Evolutionary conservation across 495 filamentous ascomycete species (phyloP).

Genomic region (Endocarpon pusillum): DNA sequence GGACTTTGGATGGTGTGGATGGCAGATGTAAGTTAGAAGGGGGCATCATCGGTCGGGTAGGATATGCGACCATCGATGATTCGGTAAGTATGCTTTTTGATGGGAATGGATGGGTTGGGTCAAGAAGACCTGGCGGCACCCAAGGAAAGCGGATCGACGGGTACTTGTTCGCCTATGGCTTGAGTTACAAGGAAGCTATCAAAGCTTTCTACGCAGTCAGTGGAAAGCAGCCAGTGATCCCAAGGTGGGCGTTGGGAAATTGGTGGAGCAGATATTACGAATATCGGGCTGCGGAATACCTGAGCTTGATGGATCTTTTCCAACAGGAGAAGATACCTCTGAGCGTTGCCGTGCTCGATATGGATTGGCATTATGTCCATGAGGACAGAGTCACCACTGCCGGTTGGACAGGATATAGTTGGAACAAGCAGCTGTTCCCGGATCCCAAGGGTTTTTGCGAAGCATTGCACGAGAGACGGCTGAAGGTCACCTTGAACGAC

Average conservation of each 20-base stretch:
- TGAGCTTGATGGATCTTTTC: constrained; percentile 34
- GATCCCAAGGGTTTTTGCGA: constrained; percentile 26
- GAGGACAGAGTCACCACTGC: constrained; percentile 16
- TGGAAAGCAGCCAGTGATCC: constrained; percentile 35
- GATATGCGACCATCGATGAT: constrained; percentile 35
- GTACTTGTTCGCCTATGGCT: constrained; percentile 39
- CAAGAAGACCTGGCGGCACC: constrained; percentile 9
- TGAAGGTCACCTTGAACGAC: constrained; percentile 36
- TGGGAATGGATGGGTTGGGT: constrained; percentile 28
- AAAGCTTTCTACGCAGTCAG: constrained; percentile 37
- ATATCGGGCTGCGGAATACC: constrained; percentile 32
- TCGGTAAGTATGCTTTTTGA: constrained; percentile 40
- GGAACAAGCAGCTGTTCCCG: constrained; percentile 38
- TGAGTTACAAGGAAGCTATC: constrained; percentile 35
- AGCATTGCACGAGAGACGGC: constrained; percentile 24
- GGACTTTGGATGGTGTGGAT: constrained; percentile 35
- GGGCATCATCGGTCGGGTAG: constrained; percentile 29
- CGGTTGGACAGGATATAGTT: constrained; percentile 46
- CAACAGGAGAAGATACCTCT: constrained; percentile 29
- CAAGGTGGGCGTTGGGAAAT: constrained; percentile 40
- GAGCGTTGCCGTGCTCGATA: constrained; percentile 37
- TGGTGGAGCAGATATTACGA: constrained; percentile 46
- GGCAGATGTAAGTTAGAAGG: constrained; percentile 29
- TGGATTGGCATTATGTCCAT: constrained; percentile 45
- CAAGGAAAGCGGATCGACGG: constrained; percentile 31